phyloP scores from a whole-genome alignment of 2,329 filamentous ascomycete species.

The Fusarium sambucinum region DNA sequence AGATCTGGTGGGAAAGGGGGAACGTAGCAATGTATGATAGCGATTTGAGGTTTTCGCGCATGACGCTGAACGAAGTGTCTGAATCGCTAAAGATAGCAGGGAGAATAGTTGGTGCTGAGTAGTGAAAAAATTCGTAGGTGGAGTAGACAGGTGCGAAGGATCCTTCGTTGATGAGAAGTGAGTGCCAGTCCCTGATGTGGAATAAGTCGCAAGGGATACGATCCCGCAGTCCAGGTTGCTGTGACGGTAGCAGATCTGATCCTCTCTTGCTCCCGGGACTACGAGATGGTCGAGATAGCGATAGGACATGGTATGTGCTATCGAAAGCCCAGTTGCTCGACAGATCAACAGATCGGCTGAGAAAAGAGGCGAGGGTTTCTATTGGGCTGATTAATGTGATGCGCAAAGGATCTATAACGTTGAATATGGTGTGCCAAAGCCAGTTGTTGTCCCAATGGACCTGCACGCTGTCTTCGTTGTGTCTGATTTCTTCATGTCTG shows the following conservation, averaged over 20 bases:
- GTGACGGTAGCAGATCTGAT: slow-evolving; percentile 28
- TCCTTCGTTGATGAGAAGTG: slow-evolving; percentile 78
- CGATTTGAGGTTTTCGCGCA: slow-evolving; percentile 57
- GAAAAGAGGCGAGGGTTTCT: slow-evolving; percentile 69
- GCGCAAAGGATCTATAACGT: slow-evolving; percentile 63
- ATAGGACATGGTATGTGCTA: slow-evolving; percentile 71
- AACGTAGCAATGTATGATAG: slow-evolving; percentile 75
- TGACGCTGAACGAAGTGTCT: slow-evolving; percentile 54
- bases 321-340: slow-evolving; percentile 73
- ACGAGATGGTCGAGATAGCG: slow-evolving; percentile 53
- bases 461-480: slow-evolving; percentile 22
- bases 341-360: slow-evolving; percentile 68
- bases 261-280: background rate
- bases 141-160: slow-evolving; percentile 78
- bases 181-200: slow-evolving; percentile 72
- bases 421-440: slow-evolving; percentile 69
- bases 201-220: slow-evolving; percentile 60
- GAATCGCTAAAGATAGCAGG: slow-evolving; percentile 61
- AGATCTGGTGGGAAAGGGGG: slow-evolving; percentile 72
- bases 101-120: slow-evolving; percentile 72
- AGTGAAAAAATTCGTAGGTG: slow-evolving; percentile 78
- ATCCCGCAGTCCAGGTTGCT: slow-evolving; percentile 17
- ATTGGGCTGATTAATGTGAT: slow-evolving; percentile 72
- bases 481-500: slow-evolving; percentile 38
- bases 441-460: slow-evolving; percentile 54